Evolutionary conservation across 1,284 basidiomycete genomes (phyloP), one percentile per base, ranked within the genome.

Genomic region (Irpex lacteus): DNA sequence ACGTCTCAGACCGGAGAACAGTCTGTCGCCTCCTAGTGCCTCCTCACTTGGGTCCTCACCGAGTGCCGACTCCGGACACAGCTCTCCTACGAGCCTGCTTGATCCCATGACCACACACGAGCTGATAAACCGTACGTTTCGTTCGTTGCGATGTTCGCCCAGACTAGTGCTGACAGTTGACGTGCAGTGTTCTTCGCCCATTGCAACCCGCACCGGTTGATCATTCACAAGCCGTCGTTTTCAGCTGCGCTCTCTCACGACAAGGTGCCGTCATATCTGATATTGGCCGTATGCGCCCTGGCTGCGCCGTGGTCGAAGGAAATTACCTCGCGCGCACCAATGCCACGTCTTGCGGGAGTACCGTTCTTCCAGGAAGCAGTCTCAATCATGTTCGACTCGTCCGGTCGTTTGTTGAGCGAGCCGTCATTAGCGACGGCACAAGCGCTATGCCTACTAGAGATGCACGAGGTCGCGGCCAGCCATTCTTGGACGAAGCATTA

Each of bases 191-290:
- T 93, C 75, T 93, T 93, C 73, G 82, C 90, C 26, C 90, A 91
- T 73, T 88, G 87, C 70, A 89, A 92, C 71, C 91, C 91, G 8
- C 84, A 86, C 65, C 84, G 88, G 50, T 81, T 87, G 70, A 82
- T 92, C 67, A 82, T 93, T 55, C 91, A 93, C 76, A 89, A 89
- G 63, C 86, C 91, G 13, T 85, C 87, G 9, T 93, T 93, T 71
- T 80, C 85, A 36, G 80, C 84, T 2, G 81, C 84, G 37, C 81
- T 93, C 5, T 83, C 83, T 63, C 83, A 85, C 66, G 85, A 85
- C 68, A 80, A 82, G 64, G 81, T 93, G 49, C 91, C 91, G 44
- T 75, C 80, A 44, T 83, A 91, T 70, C 84, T 93, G 37, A 77
- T 92, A 11, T 82, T 89, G 61, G 85, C 89, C 0, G 80, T 93